Base-by-base conservation (phyloP, 2,329 filamentous ascomycete species). In the Emergomyces orientalis region DNA sequence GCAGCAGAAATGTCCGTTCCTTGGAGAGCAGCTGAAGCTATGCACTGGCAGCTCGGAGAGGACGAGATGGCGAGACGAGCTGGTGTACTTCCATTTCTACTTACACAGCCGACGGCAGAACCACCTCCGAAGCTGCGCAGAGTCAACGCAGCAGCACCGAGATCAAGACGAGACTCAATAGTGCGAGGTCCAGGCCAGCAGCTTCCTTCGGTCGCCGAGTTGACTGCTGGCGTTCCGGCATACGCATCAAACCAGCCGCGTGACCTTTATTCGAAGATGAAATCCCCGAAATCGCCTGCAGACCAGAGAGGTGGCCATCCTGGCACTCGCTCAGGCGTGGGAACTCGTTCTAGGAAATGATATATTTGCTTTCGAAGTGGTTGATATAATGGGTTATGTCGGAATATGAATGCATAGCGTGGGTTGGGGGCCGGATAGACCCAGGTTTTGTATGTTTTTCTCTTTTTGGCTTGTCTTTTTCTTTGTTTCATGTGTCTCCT, bases 31-130 rank as follows among this genome's bases (percentile, higher is more conserved):
- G 93, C 90, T 57, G 93, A 99, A 77, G 92, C 91, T 4, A 97
- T 97, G 92, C 94, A 97, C 77, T 99, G 94, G 93, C 89, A 96
- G 72, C 82, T 99, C 62, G 93, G 93, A 66, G 91, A 96, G 74
- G 81, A 87, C 69, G 94, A 97, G 70, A 97, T 99, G 91, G 92
- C 92, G 13, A 45, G 51, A 75, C 45, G 80, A 80, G 69, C 88
- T 87, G 45, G 66, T 54, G 91, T 94, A 45, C 87, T 89, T 8
- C 91, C 93, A 1, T 97, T 97, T 76, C 86, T 87, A 2, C 79
- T 90, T 37, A 85, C 86, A 17, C 81, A 79, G 60, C 79, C 82
- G 66, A 81, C 83, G 45, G 72, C 79, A 61, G 82, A 87, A 70
- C 79, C 75, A 9, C 73, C 75, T 11, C 71, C 73, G 27, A 71